Percentiles rank a stretch among this genome's conserved stretches.
Evolutionary conservation across 2,329 filamentous ascomycete genomes (phyloP).

Genomic region (Diaporthe nobilis): DNA sequence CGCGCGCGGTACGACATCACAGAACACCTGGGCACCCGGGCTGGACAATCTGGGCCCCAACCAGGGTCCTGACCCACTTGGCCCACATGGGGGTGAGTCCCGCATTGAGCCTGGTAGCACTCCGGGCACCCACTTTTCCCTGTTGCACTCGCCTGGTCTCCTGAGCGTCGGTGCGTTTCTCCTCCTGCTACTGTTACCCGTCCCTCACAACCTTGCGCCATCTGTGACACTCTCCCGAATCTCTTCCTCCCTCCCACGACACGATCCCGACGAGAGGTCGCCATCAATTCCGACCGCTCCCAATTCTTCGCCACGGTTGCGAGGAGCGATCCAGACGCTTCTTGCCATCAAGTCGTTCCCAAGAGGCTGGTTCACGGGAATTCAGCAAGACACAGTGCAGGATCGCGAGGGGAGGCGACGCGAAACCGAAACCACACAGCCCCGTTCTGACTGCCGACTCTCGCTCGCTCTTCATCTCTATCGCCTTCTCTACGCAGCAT

Average conservation of each 20-base stretch:
- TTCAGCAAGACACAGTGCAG: background rate
- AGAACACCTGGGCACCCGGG: conserved; percentile 20
- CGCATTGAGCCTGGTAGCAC: conserved; percentile 28
- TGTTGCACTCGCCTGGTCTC: conserved; percentile 33
- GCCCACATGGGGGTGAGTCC: conserved; percentile 25
- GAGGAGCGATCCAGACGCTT: conserved; percentile 2
- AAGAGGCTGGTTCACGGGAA: conserved; percentile 25
- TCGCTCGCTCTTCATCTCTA: conserved; percentile 6
- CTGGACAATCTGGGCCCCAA: conserved; percentile 7
- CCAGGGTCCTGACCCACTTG: conserved; percentile 25
- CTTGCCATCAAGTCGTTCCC: background rate
- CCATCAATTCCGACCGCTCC: conserved; percentile 4
- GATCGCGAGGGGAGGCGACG: conserved; percentile 18
- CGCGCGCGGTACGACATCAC: conserved; percentile 13
- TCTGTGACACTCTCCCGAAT: conserved; percentile 17
- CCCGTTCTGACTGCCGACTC: conserved; percentile 7
- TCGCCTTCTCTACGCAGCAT: conserved; percentile 14
- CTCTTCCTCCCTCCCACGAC: conserved; percentile 47
- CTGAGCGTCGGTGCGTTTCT: conserved; percentile 32
- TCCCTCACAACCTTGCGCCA: conserved; percentile 30
- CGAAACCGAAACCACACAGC: conserved; percentile 32
- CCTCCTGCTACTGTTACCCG: conserved; percentile 26
- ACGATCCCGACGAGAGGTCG: conserved; percentile 46
- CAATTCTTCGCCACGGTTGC: conserved; percentile 6
- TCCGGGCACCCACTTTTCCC: conserved; percentile 11